Evolutionary conservation across 2,329 filamentous ascomycete species (phyloP), one percentile per base, ranked within the genome.

Genomic region (Geosmithia putterillii): DNA sequence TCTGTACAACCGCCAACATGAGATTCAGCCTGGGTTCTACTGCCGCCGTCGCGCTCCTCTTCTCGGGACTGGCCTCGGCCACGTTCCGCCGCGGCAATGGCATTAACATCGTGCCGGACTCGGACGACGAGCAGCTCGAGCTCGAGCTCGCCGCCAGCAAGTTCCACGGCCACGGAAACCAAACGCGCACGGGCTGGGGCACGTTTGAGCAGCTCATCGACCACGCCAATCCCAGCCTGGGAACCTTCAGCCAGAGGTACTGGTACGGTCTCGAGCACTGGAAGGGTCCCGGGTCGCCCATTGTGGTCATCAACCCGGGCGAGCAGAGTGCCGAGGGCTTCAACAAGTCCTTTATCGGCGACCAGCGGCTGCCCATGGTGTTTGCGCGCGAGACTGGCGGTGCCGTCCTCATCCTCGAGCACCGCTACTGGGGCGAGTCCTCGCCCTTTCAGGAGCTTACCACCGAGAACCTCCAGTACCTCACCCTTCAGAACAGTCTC

Each of bases 201-300:
- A 51, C 46, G 38, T 79, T 77, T 46, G 54, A 70, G 47, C 76
- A 80, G 55, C 61, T 73, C 43, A 70, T 80, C 41, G 75, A 81
- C 52, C 77, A 81, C 56, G 57, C 64, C 4, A 61, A 77, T 49
- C 73, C 73, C 1, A 59, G 59, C n/a, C 57, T 74, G 12, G 81
- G 62, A 25, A 75, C 65, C 3, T 92, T 88, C 58, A 60, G 73
- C 35, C 67, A 87, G 42, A 74, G 85, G 9, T 94, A 89, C 65
- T 92, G 80, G 79, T 87, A 87, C 53, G 85, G 89, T 55, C 76
- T 79, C 5, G 73, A 72, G 35, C 73, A 82, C 64, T 92, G 89
- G 64, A 70, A 79, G 54, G 66, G 73, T 0, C 86, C 86, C 9
- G 86, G 86, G 0, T 85, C 86, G 0, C 81, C 92, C 20, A 81